A percentile compares a stretch with the other conserved stretches of the same genome.
Evolutionary conservation across 208 protist genomes (phyloP).

Genomic region (Trypanosoma avium): DNA sequence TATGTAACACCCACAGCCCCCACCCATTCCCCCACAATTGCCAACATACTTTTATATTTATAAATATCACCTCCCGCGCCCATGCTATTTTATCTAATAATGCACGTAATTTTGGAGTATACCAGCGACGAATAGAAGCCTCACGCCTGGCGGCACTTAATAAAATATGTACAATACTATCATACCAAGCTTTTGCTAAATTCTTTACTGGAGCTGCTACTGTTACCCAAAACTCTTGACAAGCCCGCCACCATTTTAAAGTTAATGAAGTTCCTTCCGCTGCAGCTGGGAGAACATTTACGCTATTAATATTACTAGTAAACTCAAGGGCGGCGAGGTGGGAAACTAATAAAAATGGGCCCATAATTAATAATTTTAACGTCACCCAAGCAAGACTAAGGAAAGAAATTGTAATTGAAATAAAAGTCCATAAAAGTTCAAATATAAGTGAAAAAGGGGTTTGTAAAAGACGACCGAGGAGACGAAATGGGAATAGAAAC

Average conservation of each 20-base stretch:
- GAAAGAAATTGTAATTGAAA: conserved; percentile 33
- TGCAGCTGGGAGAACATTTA: conserved; percentile 32
- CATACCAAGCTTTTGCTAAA: conserved; percentile 74
- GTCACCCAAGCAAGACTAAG: conserved; percentile 40
- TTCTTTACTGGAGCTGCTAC: conserved; percentile 81
- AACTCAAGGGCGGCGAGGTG: conserved; percentile 37
- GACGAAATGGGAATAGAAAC: conserved; percentile 22
- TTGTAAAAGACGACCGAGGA: conserved; percentile 34
- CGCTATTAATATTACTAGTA: conserved; percentile 16
- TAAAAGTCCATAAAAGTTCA: conserved; percentile 37
- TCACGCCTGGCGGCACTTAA: conserved; percentile 48
- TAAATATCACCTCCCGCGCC: conserved; percentile 28
- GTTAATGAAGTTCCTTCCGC: conserved; percentile 47
- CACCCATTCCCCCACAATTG: conserved; percentile 8
- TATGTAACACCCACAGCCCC: conserved; percentile 14
- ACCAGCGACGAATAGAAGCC: conserved; percentile 72
- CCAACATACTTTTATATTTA: conserved; percentile 42
- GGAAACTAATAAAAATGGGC: conserved; percentile 48
- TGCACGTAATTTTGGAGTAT: conserved; percentile 26
- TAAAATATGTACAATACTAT: conserved; percentile 62
- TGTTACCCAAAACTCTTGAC: conserved; percentile 79
- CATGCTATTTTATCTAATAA: conserved; percentile 17
- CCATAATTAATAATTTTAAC: conserved; percentile 50
- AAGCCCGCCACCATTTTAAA: conserved; percentile 62
- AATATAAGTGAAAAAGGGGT: conserved; percentile 51